phyloP scores from a whole-genome alignment of 352 stramenopile genomes.

The Globisporangium middletonii region DNA sequence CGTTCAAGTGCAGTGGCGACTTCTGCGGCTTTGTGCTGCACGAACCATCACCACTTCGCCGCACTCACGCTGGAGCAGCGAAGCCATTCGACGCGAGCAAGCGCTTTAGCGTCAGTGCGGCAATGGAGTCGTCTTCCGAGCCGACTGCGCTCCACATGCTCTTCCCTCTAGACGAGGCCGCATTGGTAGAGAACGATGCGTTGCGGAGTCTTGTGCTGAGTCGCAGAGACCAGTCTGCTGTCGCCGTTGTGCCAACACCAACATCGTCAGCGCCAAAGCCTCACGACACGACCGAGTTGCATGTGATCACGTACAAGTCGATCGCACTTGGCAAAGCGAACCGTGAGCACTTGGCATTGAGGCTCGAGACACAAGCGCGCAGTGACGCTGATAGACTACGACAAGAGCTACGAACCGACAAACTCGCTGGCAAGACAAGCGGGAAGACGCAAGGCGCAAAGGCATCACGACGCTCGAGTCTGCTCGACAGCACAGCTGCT shows the following conservation, averaged over 20 bases:
- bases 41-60: conserved; percentile 14
- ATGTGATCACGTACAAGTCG: conserved; percentile 72
- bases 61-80: not conserved
- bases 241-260: conserved; percentile 3
- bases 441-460: not conserved
- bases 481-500: conserved; percentile 43
- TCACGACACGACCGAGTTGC: conserved; percentile 21
- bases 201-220: conserved; percentile 26
- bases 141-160: conserved; percentile 40
- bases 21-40: conserved; percentile 58
- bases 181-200: conserved; percentile 29
- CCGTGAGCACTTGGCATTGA: conserved; percentile 29
- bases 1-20: conserved; percentile 75
- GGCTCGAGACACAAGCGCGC: conserved; percentile 8
- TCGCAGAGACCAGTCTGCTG: not conserved
- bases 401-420: too few relatives aligned
- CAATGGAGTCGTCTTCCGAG: conserved; percentile 1
- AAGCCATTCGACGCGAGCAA: not conserved
- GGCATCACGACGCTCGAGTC: conserved; percentile 16
- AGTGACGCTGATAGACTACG: conserved; percentile 1
- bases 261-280: conserved; percentile 1
- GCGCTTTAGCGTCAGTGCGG: not conserved
- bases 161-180: conserved; percentile 40
- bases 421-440: not conserved
- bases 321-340: conserved; percentile 66